Evolutionary conservation across 257 asterid genomes (phyloP).

Genomic region (Nicotiana knightiana): DNA sequence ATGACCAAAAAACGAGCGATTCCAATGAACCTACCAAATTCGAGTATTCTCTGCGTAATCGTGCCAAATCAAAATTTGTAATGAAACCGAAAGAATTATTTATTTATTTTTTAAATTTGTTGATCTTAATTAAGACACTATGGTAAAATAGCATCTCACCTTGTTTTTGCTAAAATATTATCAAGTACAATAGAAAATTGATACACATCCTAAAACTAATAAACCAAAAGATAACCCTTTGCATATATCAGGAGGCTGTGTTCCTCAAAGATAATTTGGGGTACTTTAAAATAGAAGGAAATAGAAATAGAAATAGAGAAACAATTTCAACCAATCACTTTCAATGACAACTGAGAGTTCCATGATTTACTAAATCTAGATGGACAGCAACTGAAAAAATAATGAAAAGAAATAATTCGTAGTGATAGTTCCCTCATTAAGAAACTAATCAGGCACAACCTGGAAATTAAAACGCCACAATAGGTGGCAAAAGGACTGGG

Average conservation of each 20-base stretch:
- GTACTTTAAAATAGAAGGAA: no score
- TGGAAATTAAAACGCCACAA: neutral
- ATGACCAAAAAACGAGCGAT: no score
- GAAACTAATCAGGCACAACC: neutral
- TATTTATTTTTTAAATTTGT: no score
- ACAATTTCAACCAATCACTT: no score
- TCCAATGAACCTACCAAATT: no score
- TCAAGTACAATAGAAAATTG: neutral
- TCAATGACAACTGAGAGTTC: no score
- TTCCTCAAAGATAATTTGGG: no score
- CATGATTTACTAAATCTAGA: no score
- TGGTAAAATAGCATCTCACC: neutral
- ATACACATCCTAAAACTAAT: no score
- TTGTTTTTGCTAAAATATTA: neutral
- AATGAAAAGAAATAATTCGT: neutral
- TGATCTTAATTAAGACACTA: neutral
- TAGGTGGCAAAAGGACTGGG: neutral
- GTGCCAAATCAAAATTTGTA: neutral
- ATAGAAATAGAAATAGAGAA: no score
- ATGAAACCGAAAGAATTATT: neutral
- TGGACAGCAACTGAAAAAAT: neutral
- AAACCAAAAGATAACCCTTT: no score
- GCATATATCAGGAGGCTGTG: no score
- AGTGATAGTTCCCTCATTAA: neutral
- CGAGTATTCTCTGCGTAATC: neutral